Conservation (phyloP, 2,329 filamentous ascomycete genomes). For the Sporothrix brunneoviolacea region DNA sequence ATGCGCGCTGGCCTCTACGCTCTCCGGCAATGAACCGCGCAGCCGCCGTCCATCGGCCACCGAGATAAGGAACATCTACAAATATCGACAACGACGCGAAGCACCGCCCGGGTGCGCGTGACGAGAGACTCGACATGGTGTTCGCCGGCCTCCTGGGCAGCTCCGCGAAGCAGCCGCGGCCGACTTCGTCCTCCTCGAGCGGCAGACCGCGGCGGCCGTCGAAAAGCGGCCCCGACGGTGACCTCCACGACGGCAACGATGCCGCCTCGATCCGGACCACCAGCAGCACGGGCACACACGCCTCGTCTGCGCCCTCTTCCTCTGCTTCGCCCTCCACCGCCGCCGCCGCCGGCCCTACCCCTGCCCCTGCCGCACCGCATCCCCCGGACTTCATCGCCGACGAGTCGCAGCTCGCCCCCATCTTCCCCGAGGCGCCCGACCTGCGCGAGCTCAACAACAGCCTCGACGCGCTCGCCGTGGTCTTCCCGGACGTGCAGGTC, state of each 20-base stretch:
- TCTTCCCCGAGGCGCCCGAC: slow-evolving; percentile 49
- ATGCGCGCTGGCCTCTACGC: not conserved
- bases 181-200: too few relatives aligned
- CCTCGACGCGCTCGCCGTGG: slow-evolving; percentile 59
- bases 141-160: slow-evolving; percentile 11
- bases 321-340: not conserved
- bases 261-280: slow-evolving; percentile 2
- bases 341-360: slow-evolving; percentile 4
- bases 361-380: not conserved
- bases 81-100: not conserved
- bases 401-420: slow-evolving; percentile 44
- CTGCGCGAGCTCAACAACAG: slow-evolving; percentile 63
- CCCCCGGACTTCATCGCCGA: slow-evolving; percentile 46
- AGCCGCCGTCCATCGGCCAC: slow-evolving; percentile 8
- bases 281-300: not conserved
- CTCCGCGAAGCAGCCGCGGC: slow-evolving; percentile 2
- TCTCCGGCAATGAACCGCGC: slow-evolving; percentile 10
- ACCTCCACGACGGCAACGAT: not conserved
- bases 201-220: too few relatives aligned
- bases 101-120: not conserved
- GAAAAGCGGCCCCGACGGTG: not conserved
- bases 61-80: not conserved
- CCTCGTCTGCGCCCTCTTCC: not conserved
- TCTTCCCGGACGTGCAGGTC: slow-evolving; percentile 75
- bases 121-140: slow-evolving; percentile 3